Percentiles rank a stretch among this genome's conserved stretches.
Evolutionary conservation across 2,329 filamentous ascomycete genomes (phyloP).

Genomic region (Neonectria sp.): DNA sequence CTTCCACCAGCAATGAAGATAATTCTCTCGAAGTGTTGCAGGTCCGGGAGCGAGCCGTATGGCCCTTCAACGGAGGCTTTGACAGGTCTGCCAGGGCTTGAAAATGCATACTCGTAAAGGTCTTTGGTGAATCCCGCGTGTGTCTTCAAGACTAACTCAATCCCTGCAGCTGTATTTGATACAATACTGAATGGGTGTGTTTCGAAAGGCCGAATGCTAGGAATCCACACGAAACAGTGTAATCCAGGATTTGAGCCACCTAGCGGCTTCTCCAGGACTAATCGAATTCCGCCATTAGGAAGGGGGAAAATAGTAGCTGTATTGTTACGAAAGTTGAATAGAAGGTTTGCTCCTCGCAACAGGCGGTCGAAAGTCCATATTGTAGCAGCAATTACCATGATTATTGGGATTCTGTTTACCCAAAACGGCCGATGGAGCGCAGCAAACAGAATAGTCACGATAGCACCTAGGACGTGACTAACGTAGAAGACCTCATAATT

Average conservation of each 20-base stretch:
- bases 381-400: conserved; percentile 55
- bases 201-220: conserved; percentile 64
- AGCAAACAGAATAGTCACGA: conserved; percentile 57
- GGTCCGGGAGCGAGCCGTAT: conserved; percentile 67
- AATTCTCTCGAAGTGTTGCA: conserved; percentile 46
- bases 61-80: conserved; percentile 67
- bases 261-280: conserved; percentile 61
- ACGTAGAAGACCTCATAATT: conserved; percentile 65
- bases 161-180: conserved; percentile 53
- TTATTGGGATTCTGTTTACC: conserved; percentile 53
- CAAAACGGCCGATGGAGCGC: conserved; percentile 62
- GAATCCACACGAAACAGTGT: conserved; percentile 71
- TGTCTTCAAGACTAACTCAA: conserved; percentile 67
- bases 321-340: conserved; percentile 22
- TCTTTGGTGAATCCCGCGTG: conserved; percentile 68
- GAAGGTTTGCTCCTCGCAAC: conserved; percentile 48
- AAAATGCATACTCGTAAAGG: conserved; percentile 60
- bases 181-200: conserved; percentile 72
- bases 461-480: conserved; percentile 59
- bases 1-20: conserved; percentile 45
- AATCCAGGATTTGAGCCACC: conserved; percentile 45
- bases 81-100: conserved; percentile 59
- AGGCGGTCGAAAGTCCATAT: conserved; percentile 64
- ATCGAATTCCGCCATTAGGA: conserved; percentile 59
- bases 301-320: conserved; percentile 59